Base-by-base conservation (phyloP, 148 eudicot species). In the Mesembryanthemum crystallinum region DNA sequence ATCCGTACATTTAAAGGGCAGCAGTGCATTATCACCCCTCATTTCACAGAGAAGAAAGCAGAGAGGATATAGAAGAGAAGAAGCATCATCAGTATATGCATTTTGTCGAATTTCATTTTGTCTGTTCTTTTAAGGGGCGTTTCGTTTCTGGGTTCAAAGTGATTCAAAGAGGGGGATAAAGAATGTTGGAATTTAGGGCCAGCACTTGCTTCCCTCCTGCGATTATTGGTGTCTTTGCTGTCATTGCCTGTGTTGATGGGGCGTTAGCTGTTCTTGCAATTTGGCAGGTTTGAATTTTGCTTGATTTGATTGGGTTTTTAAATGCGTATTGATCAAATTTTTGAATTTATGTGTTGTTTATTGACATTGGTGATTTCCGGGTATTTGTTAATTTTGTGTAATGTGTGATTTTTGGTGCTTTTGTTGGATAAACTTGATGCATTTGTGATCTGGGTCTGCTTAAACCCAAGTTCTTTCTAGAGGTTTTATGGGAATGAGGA, bases 211-310 rank as follows among this genome's bases (percentile, higher is more conserved):
- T 82, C 65, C 88, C 93, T 5, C 76, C 81, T 68, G 77, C 78
- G 30, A 76, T 89, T 33, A 72, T 86, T 76, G 87, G 77, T 77
- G 89, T 84, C 32, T 82, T 82, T 82, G 71, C 82, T 43, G 79
- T 81, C 39, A 82, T 93, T 68, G 89, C 93, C 72, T 76, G 45
- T 58, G 69, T 89, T 73, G 91, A 91, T 83, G 86, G 79, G 7
- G 64, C 76, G 43, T 89, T 93, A 80, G 89, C 89, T 59, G 74
- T 81, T 66, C 74, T 91, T 75, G 89, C 98, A 77, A 87, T 93
- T 66, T 88, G 72, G 79, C 93, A 89, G 98, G 98, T 91, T 55
- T 55, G 45, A 8, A 17, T 51, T 63, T n/a, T 71, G 47, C 51
- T 64, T 25, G 33, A 12, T 21, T 54, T 67, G 9, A 30, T 49